A percentile compares a stretch with the other conserved stretches of the same genome.
These are phyloP conservation scores for Didymella arachidicola DNA, from an alignment of 2,329 filamentous ascomycete genomes.

Conservation along the genomic window DNA sequence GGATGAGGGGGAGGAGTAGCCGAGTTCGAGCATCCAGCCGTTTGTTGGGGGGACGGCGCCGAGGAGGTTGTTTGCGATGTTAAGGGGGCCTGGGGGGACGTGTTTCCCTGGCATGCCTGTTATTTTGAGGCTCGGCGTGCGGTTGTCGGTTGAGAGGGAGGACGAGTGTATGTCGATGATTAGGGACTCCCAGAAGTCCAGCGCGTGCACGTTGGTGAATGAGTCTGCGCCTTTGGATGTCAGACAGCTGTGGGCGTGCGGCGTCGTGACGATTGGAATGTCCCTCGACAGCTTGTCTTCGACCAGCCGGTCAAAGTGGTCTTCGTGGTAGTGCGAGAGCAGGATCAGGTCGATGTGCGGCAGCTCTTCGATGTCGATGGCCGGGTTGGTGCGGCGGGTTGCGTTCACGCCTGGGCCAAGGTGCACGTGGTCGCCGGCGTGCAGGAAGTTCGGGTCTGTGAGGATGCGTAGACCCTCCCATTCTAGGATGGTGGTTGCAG, in stretches of 20 bases:
- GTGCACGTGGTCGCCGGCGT: constrained; percentile 71
- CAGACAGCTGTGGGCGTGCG: constrained; percentile 65
- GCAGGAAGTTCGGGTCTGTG: constrained; percentile 65
- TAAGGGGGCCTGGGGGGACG: constrained; percentile 57
- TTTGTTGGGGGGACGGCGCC: constrained; percentile 68
- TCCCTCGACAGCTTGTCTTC: constrained; percentile 60
- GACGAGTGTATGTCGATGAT: constrained; percentile 53
- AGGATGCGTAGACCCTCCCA: constrained; percentile 63
- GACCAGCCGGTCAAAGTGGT: constrained; percentile 64
- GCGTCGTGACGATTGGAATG: constrained; percentile 70
- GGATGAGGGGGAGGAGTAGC: constrained; percentile 49
- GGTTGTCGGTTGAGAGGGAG: background rate
- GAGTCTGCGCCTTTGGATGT: constrained; percentile 56
- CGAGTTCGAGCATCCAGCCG: constrained; percentile 72
- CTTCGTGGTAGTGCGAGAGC: constrained; percentile 70
- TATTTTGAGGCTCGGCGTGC: constrained; percentile 60
- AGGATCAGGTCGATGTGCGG: constrained; percentile 67
- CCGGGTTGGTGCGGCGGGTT: constrained; percentile 64
- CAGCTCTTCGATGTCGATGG: constrained; percentile 65
- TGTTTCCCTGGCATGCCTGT: constrained; percentile 72
- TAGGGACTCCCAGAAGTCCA: constrained; percentile 65
- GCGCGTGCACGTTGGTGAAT: constrained; percentile 63
- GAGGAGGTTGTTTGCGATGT: constrained; percentile 58
- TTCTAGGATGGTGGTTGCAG: constrained; percentile 64
- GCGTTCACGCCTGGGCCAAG: constrained; percentile 69